Percentiles rank a stretch among this genome's conserved stretches.
Evolutionary conservation across 139 green algal species (phyloP).

Genomic region (Chlorella sp.): DNA sequence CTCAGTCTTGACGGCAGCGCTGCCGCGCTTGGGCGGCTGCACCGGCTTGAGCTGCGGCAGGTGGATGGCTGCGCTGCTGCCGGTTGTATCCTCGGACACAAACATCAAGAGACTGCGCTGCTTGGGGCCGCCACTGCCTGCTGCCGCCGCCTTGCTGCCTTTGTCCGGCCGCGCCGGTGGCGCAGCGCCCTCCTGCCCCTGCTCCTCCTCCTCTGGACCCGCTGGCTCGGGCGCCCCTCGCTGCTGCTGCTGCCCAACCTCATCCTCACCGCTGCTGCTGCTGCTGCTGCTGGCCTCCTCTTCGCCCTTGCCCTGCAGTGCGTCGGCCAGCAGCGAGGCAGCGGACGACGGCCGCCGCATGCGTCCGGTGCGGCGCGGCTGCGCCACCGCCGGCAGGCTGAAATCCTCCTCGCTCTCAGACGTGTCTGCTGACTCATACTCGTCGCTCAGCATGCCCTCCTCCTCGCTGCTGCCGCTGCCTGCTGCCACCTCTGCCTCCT

Average conservation of each 20-base stretch:
- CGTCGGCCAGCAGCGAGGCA: neutral
- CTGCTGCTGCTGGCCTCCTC: neutral
- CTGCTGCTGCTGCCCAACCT: neutral
- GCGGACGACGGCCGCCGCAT: neutral
- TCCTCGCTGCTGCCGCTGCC: neutral
- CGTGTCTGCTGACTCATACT: constrained; percentile 7
- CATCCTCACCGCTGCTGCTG: neutral
- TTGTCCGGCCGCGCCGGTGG: neutral
- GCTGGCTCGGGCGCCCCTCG: neutral
- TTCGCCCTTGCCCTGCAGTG: no score
- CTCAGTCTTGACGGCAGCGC: neutral
- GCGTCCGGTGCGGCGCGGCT: constrained; percentile 9
- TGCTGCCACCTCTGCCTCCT: neutral
- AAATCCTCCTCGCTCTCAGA: constrained; percentile 19
- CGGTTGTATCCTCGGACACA: neutral
- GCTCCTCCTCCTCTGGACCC: neutral
- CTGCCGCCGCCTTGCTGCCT: neutral
- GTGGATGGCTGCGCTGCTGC: neutral
- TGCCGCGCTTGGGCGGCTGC: neutral
- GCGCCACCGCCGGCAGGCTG: neutral
- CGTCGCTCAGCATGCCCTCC: neutral
- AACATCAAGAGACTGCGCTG: constrained; percentile 5
- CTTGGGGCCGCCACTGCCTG: neutral
- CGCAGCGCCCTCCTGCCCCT: neutral
- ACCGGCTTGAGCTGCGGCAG: constrained; percentile 26